A percentile compares a stretch with the other conserved stretches of the same genome.
These are phyloP conservation scores for Saccharomyces paradoxus DNA, from an alignment of 805 yeast species.

Conservation along the genomic window DNA sequence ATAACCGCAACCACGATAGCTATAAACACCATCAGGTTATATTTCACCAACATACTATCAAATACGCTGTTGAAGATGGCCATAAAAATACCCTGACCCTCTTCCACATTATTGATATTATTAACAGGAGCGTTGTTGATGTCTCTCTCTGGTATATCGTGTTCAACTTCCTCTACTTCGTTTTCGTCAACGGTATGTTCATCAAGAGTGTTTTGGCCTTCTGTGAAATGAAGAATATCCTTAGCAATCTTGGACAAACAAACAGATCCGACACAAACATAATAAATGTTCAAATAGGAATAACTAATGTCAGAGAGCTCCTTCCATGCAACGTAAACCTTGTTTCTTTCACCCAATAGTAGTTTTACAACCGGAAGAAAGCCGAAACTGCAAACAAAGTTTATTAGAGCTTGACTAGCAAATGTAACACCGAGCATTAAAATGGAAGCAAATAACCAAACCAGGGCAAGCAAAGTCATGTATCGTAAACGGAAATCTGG, in stretches of 20 bases:
- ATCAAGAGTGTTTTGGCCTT: constrained; percentile 7
- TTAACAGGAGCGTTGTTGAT: background rate
- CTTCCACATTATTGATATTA: background rate
- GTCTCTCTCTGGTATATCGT: background rate
- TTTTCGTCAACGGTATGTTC: constrained; percentile 14
- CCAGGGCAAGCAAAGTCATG: constrained; percentile 30
- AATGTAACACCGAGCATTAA: constrained; percentile 17
- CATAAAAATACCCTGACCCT: constrained; percentile 1
- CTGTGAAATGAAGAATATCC: background rate
- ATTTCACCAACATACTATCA: background rate
- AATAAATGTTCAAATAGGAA: constrained; percentile 13
- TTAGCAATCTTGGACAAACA: constrained; percentile 5
- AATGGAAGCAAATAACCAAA: constrained; percentile 41
- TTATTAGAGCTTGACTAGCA: constrained; percentile 14
- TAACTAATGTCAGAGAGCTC: constrained; percentile 1
- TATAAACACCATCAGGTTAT: background rate
- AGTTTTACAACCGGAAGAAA: constrained; percentile 5
- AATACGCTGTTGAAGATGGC: background rate
- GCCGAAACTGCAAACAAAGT: constrained; percentile 6
- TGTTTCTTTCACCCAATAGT: background rate
- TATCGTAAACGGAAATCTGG: constrained; percentile 62
- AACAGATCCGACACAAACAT: constrained; percentile 17
- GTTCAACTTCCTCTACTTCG: constrained; percentile 10
- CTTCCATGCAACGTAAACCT: background rate
- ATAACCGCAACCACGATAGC: background rate